These are phyloP conservation scores for Botrytis sinoallii DNA, from an alignment of 2,329 filamentous ascomycete genomes.

Conservation along the genomic window DNA sequence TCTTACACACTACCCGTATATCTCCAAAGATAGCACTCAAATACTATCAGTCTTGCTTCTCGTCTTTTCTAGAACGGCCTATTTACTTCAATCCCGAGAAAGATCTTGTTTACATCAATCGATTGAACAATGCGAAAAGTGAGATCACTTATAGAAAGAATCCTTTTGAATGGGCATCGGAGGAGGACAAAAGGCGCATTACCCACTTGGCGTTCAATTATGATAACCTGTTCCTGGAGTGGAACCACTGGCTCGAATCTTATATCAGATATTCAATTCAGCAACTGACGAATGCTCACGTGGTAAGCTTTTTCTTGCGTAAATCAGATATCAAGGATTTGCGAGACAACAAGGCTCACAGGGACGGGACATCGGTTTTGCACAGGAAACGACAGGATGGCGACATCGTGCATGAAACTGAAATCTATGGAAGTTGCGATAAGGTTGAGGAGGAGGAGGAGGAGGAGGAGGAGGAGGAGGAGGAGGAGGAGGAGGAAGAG, in stretches of 20 bases:
- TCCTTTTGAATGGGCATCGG: neutral
- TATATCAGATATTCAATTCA: neutral
- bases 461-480: neutral
- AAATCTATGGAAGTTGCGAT: neutral
- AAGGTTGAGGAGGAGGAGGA: neutral
- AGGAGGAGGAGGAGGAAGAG: no score
- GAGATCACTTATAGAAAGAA: neutral
- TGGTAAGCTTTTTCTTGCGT: neutral
- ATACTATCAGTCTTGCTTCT: neutral
- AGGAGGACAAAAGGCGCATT: neutral
- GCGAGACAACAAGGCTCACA: neutral
- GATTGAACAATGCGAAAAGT: neutral
- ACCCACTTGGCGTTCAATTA: neutral
- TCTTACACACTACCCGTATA: neutral
- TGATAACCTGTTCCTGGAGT: neutral
- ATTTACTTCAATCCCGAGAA: neutral
- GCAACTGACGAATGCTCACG: neutral
- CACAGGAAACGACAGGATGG: accelerated
- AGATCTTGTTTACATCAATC: neutral
- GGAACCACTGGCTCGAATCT: neutral
- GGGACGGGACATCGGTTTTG: accelerated
- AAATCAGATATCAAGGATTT: neutral
- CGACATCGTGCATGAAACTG: neutral
- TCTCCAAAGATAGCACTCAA: neutral
- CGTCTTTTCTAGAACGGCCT: neutral